phyloP scores from a whole-genome alignment of 805 yeast genomes.

The Nakazawaea wyomingensis region DNA sequence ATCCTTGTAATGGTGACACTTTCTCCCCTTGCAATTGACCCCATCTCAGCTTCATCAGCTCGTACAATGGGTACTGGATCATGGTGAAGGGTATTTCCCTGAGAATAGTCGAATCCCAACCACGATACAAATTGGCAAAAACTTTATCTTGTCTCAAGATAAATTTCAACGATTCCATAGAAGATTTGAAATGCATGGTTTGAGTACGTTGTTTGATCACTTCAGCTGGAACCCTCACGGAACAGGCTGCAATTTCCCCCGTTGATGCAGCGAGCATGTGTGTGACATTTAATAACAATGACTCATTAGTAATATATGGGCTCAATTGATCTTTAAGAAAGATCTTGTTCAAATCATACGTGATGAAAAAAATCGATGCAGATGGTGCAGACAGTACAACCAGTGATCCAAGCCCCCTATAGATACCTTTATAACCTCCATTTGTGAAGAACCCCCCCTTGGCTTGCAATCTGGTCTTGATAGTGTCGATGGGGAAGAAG shows the following conservation, averaged over 20 bases:
- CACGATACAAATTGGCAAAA: conserved; percentile 77
- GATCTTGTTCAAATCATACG: conserved; percentile 73
- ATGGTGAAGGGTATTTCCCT: conserved; percentile 96
- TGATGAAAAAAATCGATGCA: conserved; percentile 71
- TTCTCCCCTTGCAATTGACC: conserved; percentile 34
- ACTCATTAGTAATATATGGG: conserved; percentile 19
- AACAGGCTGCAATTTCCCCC: conserved; percentile 92
- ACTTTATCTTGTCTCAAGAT: conserved; percentile 55
- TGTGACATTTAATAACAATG: conserved; percentile 35
- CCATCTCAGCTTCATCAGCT: conserved; percentile 64
- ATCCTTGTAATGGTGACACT: conserved; percentile 68
- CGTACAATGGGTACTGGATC: conserved; percentile 94
- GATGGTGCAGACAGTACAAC: conserved; percentile 93
- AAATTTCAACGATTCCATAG: conserved; percentile 61
- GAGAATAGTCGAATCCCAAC: conserved; percentile 88
- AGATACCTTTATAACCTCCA: conserved; percentile 92
- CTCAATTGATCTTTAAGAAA: conserved; percentile 20
- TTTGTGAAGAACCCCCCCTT: conserved; percentile 87
- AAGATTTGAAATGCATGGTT: conserved; percentile 51
- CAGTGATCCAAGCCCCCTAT: conserved; percentile 89
- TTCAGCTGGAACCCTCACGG: conserved; percentile 94
- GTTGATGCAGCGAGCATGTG: conserved; percentile 87
- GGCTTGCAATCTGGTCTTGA: conserved; percentile 93
- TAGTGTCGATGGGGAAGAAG: conserved; percentile 93
- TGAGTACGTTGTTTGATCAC: conserved; percentile 95